Base-by-base conservation (phyloP, 2,329 filamentous ascomycete genomes). In the Cyphellophora europaea region DNA sequence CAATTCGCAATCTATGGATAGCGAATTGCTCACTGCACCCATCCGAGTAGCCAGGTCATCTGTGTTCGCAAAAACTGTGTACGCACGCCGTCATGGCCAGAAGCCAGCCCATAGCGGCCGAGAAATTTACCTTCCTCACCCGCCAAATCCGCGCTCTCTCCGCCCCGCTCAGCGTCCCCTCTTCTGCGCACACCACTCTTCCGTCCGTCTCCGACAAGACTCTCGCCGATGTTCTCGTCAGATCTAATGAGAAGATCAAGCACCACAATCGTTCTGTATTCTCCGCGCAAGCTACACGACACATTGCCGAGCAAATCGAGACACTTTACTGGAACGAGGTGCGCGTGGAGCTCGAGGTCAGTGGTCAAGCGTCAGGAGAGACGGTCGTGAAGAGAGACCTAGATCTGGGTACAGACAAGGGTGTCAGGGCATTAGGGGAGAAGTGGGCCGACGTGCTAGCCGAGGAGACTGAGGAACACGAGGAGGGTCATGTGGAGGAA, bases 271-370 rank as follows among this genome's bases (percentile, higher is more conserved):
- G 67, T 31, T 55, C 64, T 36, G 65, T 69, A 27, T 74, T 72
- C 55, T 66, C 66, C 30, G 61, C 63, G 1, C 66, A 72, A 45
- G 69, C 71, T 25, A 66, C 68, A 34, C 65, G 71, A 32, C 68
- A 73, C 54, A 61, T 73, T 33, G 67, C 69, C 13, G 65, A 70
- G 41, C 69, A 74, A 49, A 71, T 74, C 42, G 65, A 72, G 46
- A 60, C 57, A 15, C 51, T 73, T 16, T 73, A 74, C 49, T 72
- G 69, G 69, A 58, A 64, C n/a, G 54, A 62, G 0, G 62, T 66
- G 19, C 60, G 54, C 11, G 57, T 57, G 14, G 58, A 56, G 12
- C n/a, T 25, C 16, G 31, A 38, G 11, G 17, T 14, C 3, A 17
- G 30, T 11, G 30, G 19, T 18, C 15, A 11, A 18, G 14, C 12